Evolutionary conservation across 2,329 filamentous ascomycete genomes (phyloP).

Genomic region (Venturia asperata): DNA sequence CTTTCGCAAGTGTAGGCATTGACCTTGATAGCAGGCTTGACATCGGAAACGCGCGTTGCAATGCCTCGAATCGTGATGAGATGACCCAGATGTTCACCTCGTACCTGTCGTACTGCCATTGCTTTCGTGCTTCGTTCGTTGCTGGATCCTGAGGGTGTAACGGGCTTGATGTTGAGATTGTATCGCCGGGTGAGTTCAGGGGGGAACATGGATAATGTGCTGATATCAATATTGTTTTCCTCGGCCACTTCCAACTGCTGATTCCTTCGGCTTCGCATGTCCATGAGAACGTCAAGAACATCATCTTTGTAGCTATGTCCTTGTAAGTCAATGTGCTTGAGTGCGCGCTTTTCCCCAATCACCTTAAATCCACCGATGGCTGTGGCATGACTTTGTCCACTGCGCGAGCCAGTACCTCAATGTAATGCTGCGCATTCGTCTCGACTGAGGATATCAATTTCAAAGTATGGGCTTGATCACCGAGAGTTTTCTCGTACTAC

Average conservation of each 20-base stretch:
- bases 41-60: conserved; percentile 89
- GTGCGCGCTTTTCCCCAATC: conserved; percentile 29
- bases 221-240: conserved; percentile 44
- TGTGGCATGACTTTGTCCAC: conserved; percentile 80
- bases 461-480: conserved; percentile 50
- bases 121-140: conserved; percentile 53
- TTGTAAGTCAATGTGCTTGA: conserved; percentile 22
- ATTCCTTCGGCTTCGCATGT: conserved; percentile 80
- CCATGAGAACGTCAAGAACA: conserved; percentile 93
- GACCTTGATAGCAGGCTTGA: conserved; percentile 95
- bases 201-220: conserved; percentile 70
- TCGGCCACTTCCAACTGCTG: conserved; percentile 54
- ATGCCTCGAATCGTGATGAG: conserved; percentile 94
- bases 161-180: conserved; percentile 91
- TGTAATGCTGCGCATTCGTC: conserved; percentile 88
- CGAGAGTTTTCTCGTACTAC: conserved; percentile 68
- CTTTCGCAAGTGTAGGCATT: conserved; percentile 97
- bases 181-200: conserved; percentile 88
- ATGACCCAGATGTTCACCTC: conserved; percentile 84
- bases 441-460: conserved; percentile 79
- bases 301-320: conserved; percentile 83
- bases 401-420: conserved; percentile 82
- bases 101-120: conserved; percentile 86
- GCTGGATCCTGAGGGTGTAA: conserved; percentile 63
- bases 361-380: conserved; percentile 70